Percentiles rank a stretch among this genome's conserved stretches.
These are phyloP conservation scores for Rhodotorula sp. DNA, from an alignment of 1,284 basidiomycete genomes.

Conservation along the genomic window DNA sequence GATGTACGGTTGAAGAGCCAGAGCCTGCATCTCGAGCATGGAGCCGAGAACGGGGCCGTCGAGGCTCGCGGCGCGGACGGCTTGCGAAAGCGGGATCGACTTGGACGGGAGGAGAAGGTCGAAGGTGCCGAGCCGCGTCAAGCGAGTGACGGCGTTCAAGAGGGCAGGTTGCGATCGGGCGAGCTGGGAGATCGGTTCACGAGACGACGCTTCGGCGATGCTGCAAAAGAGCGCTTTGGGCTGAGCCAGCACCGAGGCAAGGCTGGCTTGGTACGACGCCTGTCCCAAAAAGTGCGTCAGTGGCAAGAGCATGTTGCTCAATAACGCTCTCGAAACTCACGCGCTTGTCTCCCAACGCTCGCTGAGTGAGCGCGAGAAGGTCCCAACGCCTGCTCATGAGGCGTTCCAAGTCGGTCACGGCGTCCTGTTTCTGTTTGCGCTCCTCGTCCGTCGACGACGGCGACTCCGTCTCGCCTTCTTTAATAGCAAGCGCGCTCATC, in stretches of 20 bases:
- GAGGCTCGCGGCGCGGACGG: neutral
- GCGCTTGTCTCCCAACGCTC: slow-evolving; percentile 30
- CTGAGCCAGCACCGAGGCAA: slow-evolving; percentile 16
- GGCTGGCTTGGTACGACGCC: slow-evolving; percentile 27
- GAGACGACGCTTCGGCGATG: slow-evolving; percentile 1
- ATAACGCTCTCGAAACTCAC: slow-evolving; percentile 6
- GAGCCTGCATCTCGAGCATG: slow-evolving; percentile 33
- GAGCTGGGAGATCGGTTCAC: neutral
- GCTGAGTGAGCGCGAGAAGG: slow-evolving; percentile 32
- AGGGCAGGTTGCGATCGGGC: slow-evolving; percentile 1
- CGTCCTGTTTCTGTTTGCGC: slow-evolving; percentile 36
- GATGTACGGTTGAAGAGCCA: slow-evolving; percentile 12
- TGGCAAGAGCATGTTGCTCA: neutral
- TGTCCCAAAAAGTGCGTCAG: neutral
- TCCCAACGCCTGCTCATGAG: slow-evolving; percentile 29
- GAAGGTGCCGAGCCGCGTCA: slow-evolving; percentile 27
- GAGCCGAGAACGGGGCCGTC: neutral
- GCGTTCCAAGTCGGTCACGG: slow-evolving; percentile 18
- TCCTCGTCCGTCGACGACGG: slow-evolving; percentile 34
- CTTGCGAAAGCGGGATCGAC: slow-evolving; percentile 6
- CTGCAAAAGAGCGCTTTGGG: neutral
- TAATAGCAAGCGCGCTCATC: slow-evolving; percentile 6
- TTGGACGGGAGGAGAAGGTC: slow-evolving; percentile 30
- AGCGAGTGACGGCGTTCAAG: slow-evolving; percentile 23
- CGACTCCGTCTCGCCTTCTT: slow-evolving; percentile 34